Evolutionary conservation across 2,329 filamentous ascomycete species (phyloP), one percentile per base, ranked within the genome.

Genomic region (Alternaria tenuissima): DNA sequence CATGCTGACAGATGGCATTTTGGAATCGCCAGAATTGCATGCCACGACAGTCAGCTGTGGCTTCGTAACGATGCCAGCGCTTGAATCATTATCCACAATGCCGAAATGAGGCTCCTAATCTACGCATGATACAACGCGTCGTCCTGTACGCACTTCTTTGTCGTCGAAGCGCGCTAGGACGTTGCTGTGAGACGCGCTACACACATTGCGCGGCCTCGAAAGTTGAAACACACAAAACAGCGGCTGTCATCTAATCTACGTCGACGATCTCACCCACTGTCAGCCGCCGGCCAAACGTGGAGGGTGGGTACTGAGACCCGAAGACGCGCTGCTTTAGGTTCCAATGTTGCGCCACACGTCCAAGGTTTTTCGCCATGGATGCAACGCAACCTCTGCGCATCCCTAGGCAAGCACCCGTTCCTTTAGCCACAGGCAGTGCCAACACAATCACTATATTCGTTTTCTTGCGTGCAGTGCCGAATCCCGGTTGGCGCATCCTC

Each of bases 151-250:
- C 54, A 57, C 32, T 39, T 43, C 30, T 16, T 16, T 28, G 41
- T 39, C 30, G 30, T 42, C 34, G 32, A 22, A 30, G n/a, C 32
- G 43, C 53, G 43, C 53, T 55, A 55, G 53, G 30, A 41, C 24
- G 41, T 32, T 24, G 34, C 53, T 8, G 16, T 47, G 32, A 49
- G 34, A 39, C 53, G 44, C 36, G 34, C 44, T 49, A 48, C 44
- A 30, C 34, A 48, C 26, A 59, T 60, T 60, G 57, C 57, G 57
- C 57, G 57, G 57, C 57, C 57, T 56, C 41, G 32, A 39, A 28
- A 41, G 46, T 49, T 38, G 46, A 49, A 34, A 56, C 46, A 56
- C 51, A 46, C 54, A 49, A 51, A 52, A 56, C 44, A 49, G 52
- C 52, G 43, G 52, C 52, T 48, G 49, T 30, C 22, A 43, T 46